Evolutionary conservation across 441 rosid genomes (phyloP).

Genomic region (Populus hybrid): DNA sequence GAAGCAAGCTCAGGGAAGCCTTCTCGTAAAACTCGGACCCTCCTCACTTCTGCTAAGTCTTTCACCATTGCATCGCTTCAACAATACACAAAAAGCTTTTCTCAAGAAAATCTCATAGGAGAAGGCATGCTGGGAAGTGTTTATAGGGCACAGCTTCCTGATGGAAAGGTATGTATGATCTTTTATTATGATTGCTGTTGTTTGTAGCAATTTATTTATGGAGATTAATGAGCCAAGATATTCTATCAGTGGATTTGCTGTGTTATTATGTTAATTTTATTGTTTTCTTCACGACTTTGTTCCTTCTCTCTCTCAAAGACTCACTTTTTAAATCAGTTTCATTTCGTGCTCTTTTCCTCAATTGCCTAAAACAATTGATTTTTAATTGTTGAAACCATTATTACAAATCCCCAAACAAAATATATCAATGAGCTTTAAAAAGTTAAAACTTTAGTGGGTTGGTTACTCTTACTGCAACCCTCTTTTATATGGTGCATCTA

Average conservation of each 20-base stretch:
- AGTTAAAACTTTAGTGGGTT: not conserved
- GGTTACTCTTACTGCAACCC: not conserved
- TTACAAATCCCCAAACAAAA: not conserved
- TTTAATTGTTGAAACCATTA: not conserved
- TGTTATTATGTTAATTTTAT: not conserved
- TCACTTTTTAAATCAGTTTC: not conserved
- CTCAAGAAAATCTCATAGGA: slow-evolving; percentile 86
- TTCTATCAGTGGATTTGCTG: not conserved
- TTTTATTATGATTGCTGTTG: slow-evolving; percentile 10
- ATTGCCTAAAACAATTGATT: not conserved
- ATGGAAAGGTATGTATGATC: slow-evolving; percentile 59
- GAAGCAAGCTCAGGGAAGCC: slow-evolving; percentile 43
- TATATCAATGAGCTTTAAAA: not conserved
- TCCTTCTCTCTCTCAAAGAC: not conserved
- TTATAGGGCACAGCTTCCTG: slow-evolving; percentile 81
- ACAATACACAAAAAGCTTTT: slow-evolving; percentile 92
- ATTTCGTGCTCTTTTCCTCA: not conserved
- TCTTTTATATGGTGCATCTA: slow-evolving; percentile 1
- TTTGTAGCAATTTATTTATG: not conserved
- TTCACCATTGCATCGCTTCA: slow-evolving; percentile 94
- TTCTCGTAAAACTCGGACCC: slow-evolving; percentile 39
- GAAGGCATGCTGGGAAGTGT: slow-evolving; percentile 94
- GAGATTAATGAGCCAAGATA: not conserved
- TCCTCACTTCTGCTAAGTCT: slow-evolving; percentile 55
- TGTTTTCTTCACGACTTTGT: not conserved